phyloP scores from a whole-genome alignment of 2,329 filamentous ascomycete species.

The Curvularia sp. region DNA sequence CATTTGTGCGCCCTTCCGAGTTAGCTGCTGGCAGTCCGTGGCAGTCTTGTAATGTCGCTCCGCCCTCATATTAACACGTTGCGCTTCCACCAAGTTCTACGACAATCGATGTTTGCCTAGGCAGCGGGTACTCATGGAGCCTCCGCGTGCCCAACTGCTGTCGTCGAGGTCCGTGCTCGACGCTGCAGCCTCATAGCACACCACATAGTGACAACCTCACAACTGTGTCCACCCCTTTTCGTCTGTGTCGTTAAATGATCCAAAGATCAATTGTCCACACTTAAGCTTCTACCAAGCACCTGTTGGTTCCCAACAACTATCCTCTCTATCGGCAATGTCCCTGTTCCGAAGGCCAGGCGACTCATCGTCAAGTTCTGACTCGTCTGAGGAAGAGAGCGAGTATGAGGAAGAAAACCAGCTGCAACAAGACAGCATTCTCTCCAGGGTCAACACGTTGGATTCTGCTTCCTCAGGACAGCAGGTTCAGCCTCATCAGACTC shows the following conservation, averaged over 20 bases:
- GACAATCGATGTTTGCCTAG: slow-evolving; percentile 37
- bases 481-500: slow-evolving; percentile 15
- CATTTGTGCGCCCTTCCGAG: slow-evolving; percentile 40
- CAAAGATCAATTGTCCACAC: slow-evolving; percentile 3
- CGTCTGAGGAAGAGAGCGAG: slow-evolving; percentile 30
- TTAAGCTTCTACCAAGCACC: neutral
- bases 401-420: slow-evolving; percentile 26
- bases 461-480: slow-evolving; percentile 29
- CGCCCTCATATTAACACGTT: slow-evolving; percentile 36
- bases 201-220: slow-evolving; percentile 15
- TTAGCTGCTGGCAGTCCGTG: slow-evolving; percentile 14
- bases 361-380: slow-evolving; percentile 41
- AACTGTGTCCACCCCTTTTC: slow-evolving; percentile 6
- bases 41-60: slow-evolving; percentile 23
- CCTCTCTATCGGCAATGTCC: slow-evolving; percentile 30
- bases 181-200: slow-evolving; percentile 26
- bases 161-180: slow-evolving; percentile 33
- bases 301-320: slow-evolving; percentile 4
- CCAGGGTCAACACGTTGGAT: slow-evolving; percentile 40
- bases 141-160: slow-evolving; percentile 25
- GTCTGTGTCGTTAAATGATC: slow-evolving; percentile 7
- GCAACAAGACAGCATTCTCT: slow-evolving; percentile 31
- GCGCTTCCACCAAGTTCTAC: slow-evolving; percentile 41
- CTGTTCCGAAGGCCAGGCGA: slow-evolving; percentile 47
- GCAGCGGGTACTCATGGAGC: slow-evolving; percentile 35